Evolutionary conservation across 768 basidiomycete species (phyloP), one percentile per base, ranked within the genome.

Genomic region (Trametes cingulata): DNA sequence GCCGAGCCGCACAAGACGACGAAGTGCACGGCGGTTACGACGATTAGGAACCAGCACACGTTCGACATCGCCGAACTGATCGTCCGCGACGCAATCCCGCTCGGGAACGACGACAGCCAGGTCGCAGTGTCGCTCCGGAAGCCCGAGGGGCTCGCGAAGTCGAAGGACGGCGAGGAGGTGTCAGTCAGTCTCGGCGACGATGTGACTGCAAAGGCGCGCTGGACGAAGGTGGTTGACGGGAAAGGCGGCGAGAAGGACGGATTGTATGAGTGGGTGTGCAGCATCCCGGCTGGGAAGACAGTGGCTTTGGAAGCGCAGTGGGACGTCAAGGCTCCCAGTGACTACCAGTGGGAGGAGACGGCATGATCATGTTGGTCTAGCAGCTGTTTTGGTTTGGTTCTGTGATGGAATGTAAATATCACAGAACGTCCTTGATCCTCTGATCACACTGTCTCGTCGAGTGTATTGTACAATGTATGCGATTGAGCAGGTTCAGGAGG

Each of bases 231-330:
- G 8, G 74, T 73, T 1, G 76, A 80, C 65, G 77, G 77, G 54
- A 79, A 78, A 57, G 77, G 77, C 4, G 82, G 80, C 0, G 77
- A 80, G 71, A 81, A 81, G 71, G 80, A 84, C 43, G 86, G 85
- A 1, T 75, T 75, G 58, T 81, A 81, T 65, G 82, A 84, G 68
- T 87, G 84, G 84, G 73, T 71, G 56, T 75, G 78, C 70, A 75
- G 69, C 22, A 69, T 85, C 33, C 76, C 71, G 7, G 75, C 74
- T 15, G 80, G 78, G 14, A 73, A 72, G 55, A 78, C 76, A 63
- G 70, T 81, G 15, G 69, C 68, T 12, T 63, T 86, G 19, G 74
- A 79, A 51, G 75, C 81, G 1, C 73, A 79, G 60, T 86, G 83
- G 80, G 84, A 85, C 58, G 74, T 84, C 47, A 81, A 77, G 65